These are phyloP conservation scores for Flammula alnicola DNA, from an alignment of 1,284 basidiomycete species.

Conservation along the genomic window DNA sequence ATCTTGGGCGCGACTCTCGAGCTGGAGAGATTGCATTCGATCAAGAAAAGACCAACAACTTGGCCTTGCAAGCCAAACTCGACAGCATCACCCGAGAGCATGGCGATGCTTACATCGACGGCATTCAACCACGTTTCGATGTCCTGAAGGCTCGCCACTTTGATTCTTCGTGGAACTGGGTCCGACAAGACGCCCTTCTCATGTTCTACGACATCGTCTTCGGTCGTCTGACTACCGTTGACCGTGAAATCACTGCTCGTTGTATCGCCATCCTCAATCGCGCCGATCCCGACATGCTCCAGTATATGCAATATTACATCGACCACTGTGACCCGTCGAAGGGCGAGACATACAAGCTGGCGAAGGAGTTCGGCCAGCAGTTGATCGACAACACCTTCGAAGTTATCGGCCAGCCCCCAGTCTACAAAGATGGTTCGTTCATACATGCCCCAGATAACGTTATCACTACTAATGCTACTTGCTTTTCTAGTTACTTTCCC, in stretches of 20 bases:
- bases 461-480: constrained; percentile 13
- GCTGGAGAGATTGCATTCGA: constrained; percentile 91
- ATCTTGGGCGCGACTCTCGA: constrained; percentile 92
- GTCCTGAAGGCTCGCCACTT: constrained; percentile 96
- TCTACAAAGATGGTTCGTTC: constrained; percentile 89
- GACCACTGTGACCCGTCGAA: constrained; percentile 81
- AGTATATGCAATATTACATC: constrained; percentile 97
- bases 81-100: constrained; percentile 91
- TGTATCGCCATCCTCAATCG: constrained; percentile 98
- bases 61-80: constrained; percentile 82
- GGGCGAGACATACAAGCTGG: constrained; percentile 91
- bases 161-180: constrained; percentile 99
- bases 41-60: constrained; percentile 76
- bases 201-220: constrained; percentile 99
- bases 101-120: constrained; percentile 92
- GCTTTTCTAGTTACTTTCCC: constrained; percentile 89
- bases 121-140: constrained; percentile 93
- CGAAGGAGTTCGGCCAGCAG: constrained; percentile 96
- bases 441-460: constrained; percentile 2
- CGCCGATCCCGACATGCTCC: constrained; percentile 87
- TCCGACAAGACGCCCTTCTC: constrained; percentile 90
- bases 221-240: constrained; percentile 90
- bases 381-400: constrained; percentile 94
- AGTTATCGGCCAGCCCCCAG: constrained; percentile 80
- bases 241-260: constrained; percentile 94